phyloP scores from a whole-genome alignment of 2,329 filamentous ascomycete genomes.

The Xylaria digitata region DNA sequence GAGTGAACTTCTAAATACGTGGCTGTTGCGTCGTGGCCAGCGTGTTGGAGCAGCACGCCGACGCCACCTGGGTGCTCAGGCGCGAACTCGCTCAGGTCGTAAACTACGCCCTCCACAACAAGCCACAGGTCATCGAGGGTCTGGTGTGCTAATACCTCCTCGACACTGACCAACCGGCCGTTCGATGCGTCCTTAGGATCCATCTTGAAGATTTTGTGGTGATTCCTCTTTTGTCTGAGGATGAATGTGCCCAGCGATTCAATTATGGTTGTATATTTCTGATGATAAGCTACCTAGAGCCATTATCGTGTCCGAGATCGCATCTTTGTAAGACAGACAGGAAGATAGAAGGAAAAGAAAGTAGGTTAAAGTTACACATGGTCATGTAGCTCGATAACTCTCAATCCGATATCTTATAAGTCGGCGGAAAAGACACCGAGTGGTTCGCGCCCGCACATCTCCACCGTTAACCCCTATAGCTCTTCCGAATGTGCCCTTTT shows the following conservation, averaged over 20 bases:
- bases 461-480: conserved; percentile 17
- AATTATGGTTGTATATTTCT: background rate
- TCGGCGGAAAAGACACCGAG: conserved; percentile 37
- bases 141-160: conserved; percentile 60
- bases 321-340: background rate
- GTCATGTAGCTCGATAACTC: background rate
- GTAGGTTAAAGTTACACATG: background rate
- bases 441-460: conserved; percentile 8
- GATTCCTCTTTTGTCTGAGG: background rate
- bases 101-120: conserved; percentile 72
- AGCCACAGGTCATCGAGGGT: conserved; percentile 69
- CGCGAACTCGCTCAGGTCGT: conserved; percentile 74
- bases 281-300: background rate
- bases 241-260: background rate
- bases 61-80: conserved; percentile 53
- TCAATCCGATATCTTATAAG: conserved; percentile 19
- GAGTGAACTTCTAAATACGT: conserved; percentile 65
- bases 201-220: conserved; percentile 35
- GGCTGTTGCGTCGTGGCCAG: conserved; percentile 64
- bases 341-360: background rate
- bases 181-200: conserved; percentile 15
- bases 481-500: background rate
- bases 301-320: background rate
- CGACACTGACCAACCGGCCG: conserved; percentile 50
- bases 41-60: conserved; percentile 60